Evolutionary conservation across 2,329 filamentous ascomycete genomes (phyloP).

Genomic region (Magnaporthales sp.): DNA sequence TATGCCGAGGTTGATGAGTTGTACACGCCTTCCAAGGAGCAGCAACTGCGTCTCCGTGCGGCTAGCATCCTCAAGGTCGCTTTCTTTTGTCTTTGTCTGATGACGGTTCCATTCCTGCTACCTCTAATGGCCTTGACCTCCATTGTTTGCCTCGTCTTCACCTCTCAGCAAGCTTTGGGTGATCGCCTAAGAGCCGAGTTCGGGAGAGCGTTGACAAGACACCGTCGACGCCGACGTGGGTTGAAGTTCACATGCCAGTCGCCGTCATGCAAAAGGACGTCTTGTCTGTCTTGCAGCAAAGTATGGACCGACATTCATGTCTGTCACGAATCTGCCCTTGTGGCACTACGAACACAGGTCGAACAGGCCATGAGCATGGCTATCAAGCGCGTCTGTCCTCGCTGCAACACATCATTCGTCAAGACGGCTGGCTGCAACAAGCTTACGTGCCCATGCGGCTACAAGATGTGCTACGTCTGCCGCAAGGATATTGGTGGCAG

Average conservation of each 20-base stretch:
- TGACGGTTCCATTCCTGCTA: constrained; percentile 47
- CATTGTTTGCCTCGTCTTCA: constrained; percentile 33
- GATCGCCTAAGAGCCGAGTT: constrained; percentile 38
- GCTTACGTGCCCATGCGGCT: constrained; percentile 88
- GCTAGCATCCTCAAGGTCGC: constrained; percentile 37
- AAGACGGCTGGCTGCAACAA: constrained; percentile 96
- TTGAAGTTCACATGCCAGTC: constrained; percentile 71
- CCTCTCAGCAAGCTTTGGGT: constrained; percentile 31
- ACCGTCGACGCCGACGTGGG: constrained; percentile 62
- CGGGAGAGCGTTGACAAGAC: constrained; percentile 51
- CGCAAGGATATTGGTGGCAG: constrained; percentile 61
- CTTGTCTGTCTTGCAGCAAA: constrained; percentile 76
- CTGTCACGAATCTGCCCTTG: constrained; percentile 76
- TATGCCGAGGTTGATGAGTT: constrained; percentile 84
- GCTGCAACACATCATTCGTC: constrained; percentile 85
- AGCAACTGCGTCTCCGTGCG: constrained; percentile 47
- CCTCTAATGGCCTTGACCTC: constrained; percentile 39
- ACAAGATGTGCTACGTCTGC: constrained; percentile 97
- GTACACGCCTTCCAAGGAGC: constrained; percentile 49
- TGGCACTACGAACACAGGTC: constrained; percentile 78
- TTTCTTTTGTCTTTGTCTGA: constrained; percentile 43
- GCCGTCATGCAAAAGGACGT: constrained; percentile 56
- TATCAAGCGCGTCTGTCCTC: constrained; percentile 88
- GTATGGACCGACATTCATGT: constrained; percentile 82
- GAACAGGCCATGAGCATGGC: constrained; percentile 91